Evolutionary conservation across 768 basidiomycete genomes (phyloP).

Genomic region (Hygrocybe coccinea): DNA sequence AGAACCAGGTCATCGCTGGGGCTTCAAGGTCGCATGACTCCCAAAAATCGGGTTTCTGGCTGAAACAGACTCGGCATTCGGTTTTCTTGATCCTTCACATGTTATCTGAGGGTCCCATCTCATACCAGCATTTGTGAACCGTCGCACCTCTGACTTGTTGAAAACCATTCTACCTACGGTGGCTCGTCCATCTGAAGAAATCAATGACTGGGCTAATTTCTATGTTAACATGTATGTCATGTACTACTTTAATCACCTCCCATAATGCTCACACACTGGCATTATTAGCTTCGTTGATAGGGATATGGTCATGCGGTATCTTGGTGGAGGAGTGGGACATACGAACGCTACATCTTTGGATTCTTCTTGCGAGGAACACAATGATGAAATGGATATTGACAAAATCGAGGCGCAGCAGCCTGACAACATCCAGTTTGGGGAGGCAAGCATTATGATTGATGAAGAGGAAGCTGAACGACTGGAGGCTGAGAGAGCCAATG

Average conservation of each 20-base stretch:
- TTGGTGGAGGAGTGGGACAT: conserved; percentile 32
- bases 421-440: neutral
- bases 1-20: neutral
- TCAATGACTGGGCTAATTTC: conserved; percentile 30
- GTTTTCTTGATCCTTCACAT: conserved; percentile 42
- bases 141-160: conserved; percentile 12
- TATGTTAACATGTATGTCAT: conserved; percentile 34
- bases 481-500: neutral
- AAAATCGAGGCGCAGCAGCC: too few species aligned
- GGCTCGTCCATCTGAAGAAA: neutral
- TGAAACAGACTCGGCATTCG: conserved; percentile 31
- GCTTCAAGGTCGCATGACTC: conserved; percentile 19
- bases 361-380: too few species aligned
- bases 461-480: neutral
- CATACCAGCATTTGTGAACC: conserved; percentile 35
- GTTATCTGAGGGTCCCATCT: conserved; percentile 40
- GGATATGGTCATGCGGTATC: conserved; percentile 32
- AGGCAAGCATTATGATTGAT: neutral
- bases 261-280: conserved; percentile 1
- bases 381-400: too few species aligned
- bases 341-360: neutral
- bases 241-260: neutral
- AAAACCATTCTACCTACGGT: neutral
- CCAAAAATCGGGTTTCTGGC: conserved; percentile 34
- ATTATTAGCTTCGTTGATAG: conserved; percentile 28